Conservation (phyloP, 345 rosid genomes). For the Populus nigra region DNA sequence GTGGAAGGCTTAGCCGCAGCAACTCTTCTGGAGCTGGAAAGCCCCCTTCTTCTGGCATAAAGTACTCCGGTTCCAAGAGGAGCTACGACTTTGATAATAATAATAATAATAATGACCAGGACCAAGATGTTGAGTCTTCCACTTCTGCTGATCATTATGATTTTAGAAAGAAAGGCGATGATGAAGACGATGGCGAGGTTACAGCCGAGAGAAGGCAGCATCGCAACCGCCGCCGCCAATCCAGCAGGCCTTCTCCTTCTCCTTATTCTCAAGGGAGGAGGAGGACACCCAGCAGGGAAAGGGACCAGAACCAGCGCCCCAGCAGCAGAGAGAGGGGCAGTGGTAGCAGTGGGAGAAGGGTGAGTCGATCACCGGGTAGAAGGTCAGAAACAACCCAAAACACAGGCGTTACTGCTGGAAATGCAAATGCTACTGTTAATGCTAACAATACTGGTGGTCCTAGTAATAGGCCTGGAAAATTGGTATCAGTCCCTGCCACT, state of each 20-base stretch:
- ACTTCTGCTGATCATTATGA: constrained; percentile 20
- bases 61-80: constrained; percentile 84
- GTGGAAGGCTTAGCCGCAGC: constrained; percentile 86
- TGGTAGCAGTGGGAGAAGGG: constrained; percentile 50
- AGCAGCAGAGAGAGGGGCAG: constrained; percentile 50
- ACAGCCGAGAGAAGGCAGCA: constrained; percentile 38
- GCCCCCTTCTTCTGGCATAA: constrained; percentile 39
- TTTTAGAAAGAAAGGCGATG: constrained; percentile 17
- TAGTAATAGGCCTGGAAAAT: constrained; percentile 51
- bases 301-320: constrained; percentile 62
- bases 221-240: constrained; percentile 54
- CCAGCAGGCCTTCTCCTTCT: constrained; percentile 33
- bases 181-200: constrained; percentile 38
- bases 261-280: constrained; percentile 62
- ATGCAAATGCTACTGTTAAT: constrained; percentile 11
- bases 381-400: constrained; percentile 49
- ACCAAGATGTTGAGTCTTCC: constrained; percentile 14
- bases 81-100: constrained; percentile 70
- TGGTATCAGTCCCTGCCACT: constrained; percentile 86
- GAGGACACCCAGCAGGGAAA: constrained; percentile 90
- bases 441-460: constrained; percentile 15
- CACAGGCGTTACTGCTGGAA: constrained; percentile 6
- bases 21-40: constrained; percentile 54
- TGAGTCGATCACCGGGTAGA: constrained; percentile 81
- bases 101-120: constrained; percentile 38